phyloP scores from a whole-genome alignment of 2,329 filamentous ascomycete species.

The Colletotrichum falcatum region DNA sequence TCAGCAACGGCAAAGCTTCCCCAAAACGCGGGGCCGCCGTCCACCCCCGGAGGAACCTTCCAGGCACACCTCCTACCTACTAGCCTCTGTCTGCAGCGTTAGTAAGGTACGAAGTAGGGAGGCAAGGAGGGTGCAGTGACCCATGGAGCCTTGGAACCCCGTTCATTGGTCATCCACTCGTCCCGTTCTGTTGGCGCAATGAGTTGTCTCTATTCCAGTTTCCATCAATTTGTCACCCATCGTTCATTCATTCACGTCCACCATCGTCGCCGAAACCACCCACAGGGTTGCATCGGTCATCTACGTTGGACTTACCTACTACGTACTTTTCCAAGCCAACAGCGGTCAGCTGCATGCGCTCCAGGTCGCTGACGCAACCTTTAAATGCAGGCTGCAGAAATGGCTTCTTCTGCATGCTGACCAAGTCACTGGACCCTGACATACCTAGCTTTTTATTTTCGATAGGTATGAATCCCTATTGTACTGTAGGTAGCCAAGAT shows the following conservation, averaged over 20 bases:
- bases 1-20: conserved; percentile 4
- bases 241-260: neutral
- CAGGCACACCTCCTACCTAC: conserved; percentile 17
- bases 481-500: too few relatives aligned
- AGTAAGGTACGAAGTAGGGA: neutral
- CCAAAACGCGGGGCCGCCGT: conserved; percentile 13
- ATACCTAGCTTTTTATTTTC: too few relatives aligned
- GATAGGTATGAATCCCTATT: too few relatives aligned
- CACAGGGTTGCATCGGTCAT: neutral
- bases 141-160: conserved; percentile 7
- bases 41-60: conserved; percentile 25
- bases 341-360: conserved; percentile 30
- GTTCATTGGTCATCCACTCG: conserved; percentile 11
- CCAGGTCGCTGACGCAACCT: conserved; percentile 22
- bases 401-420: conserved; percentile 29
- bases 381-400: conserved; percentile 19
- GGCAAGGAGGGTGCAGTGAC: neutral
- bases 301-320: neutral
- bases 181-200: too few relatives aligned
- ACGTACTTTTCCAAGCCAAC: too few relatives aligned
- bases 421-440: conserved; percentile 34
- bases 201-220: neutral
- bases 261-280: neutral
- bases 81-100: neutral
- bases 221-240: conserved; percentile 24